phyloP scores from a whole-genome alignment of 306 rosid genomes.

The Styphnolobium japonicum region DNA sequence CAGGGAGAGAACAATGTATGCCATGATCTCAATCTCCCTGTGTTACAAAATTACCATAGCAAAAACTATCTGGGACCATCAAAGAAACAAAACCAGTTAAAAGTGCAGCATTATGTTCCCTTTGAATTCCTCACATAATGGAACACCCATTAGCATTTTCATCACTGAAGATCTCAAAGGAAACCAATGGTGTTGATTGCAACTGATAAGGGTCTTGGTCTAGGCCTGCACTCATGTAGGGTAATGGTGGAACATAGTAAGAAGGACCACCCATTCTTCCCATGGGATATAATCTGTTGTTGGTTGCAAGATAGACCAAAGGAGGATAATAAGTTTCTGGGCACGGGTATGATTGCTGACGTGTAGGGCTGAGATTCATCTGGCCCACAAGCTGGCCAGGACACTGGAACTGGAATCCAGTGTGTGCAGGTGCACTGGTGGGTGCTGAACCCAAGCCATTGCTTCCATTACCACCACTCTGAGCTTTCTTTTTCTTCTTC shows the following conservation, averaged over 20 bases:
- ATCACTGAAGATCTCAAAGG: slow-evolving; percentile 76
- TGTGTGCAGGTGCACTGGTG: slow-evolving; percentile 30
- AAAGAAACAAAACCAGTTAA: slow-evolving; percentile 13
- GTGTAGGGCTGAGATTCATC: slow-evolving; percentile 48
- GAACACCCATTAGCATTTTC: slow-evolving; percentile 74
- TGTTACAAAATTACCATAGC: slow-evolving; percentile 18
- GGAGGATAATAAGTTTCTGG: slow-evolving; percentile 41
- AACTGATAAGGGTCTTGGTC: slow-evolving; percentile 33
- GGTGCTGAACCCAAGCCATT: slow-evolving; percentile 20
- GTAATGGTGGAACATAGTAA: slow-evolving; percentile 42
- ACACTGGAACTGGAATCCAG: slow-evolving; percentile 31
- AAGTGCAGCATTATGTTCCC: not conserved
- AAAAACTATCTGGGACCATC: not conserved
- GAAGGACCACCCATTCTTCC: slow-evolving; percentile 40
- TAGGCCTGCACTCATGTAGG: slow-evolving; percentile 42
- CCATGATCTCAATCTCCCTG: not conserved
- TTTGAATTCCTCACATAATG: slow-evolving; percentile 53
- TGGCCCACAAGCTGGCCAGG: slow-evolving; percentile 19
- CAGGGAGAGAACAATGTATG: not conserved
- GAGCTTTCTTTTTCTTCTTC: slow-evolving; percentile 51
- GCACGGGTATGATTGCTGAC: slow-evolving; percentile 32
- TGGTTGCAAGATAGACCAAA: slow-evolving; percentile 29
- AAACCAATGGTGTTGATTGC: slow-evolving; percentile 34
- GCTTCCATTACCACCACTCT: slow-evolving; percentile 9
- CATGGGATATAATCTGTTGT: slow-evolving; percentile 45